These are phyloP conservation scores for Vitrella brassicaformis DNA, from an alignment of 73 alveolate genomes.

Conservation along the genomic window DNA sequence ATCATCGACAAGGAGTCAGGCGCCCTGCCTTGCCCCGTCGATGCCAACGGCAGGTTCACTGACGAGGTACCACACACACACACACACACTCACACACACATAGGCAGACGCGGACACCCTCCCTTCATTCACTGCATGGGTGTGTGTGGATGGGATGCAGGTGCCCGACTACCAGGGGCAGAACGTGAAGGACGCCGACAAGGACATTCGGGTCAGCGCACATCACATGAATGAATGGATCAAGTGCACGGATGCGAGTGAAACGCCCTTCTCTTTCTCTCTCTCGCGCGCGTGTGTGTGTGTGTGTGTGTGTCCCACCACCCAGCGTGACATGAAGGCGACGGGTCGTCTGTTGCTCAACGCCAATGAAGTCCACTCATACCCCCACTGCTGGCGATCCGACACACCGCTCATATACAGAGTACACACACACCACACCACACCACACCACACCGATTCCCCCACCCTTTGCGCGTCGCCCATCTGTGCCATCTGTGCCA, in stretches of 20 bases:
- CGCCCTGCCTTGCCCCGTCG: constrained; percentile 66
- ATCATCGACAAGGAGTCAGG: too few species aligned
- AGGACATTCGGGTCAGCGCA: too few species aligned
- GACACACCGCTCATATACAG: constrained; percentile 98
- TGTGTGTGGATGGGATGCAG: background rate
- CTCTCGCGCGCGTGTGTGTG: too few species aligned
- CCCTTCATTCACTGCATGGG: too few species aligned
- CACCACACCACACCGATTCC: background rate
- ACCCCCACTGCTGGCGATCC: constrained; percentile 99
- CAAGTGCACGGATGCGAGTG: too few species aligned
- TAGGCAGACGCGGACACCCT: too few species aligned
- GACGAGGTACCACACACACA: constrained; percentile 44
- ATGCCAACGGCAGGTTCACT: constrained; percentile 89
- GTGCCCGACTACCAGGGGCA: constrained; percentile 76
- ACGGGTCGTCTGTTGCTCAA: background rate
- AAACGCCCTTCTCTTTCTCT: too few species aligned
- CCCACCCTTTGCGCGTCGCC: background rate
- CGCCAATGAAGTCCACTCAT: constrained; percentile 60
- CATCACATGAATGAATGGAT: too few species aligned
- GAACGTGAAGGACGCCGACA: constrained; percentile 89
- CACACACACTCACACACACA: too few species aligned
- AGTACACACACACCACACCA: constrained; percentile 36
- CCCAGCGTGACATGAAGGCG: too few species aligned
- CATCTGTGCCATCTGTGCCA: background rate
- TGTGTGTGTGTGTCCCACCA: too few species aligned